These are phyloP conservation scores for Obelidium mucronatum DNA, from an alignment of 192 early-diverging fungal species.

Conservation along the genomic window DNA sequence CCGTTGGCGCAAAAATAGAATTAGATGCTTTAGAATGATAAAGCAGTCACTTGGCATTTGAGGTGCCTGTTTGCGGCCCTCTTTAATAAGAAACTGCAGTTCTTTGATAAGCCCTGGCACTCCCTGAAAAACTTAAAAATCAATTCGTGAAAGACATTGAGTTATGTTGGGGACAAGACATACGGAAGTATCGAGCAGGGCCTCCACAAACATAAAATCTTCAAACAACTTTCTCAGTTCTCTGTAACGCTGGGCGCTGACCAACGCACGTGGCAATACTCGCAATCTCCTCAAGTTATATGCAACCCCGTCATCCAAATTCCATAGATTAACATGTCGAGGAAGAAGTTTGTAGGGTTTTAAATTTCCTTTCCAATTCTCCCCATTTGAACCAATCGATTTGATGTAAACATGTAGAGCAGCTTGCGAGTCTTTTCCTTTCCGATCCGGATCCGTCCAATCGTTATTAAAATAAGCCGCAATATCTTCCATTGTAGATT, in stretches of 20 bases:
- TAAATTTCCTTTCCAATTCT: slow-evolving; percentile 34
- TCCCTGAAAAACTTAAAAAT: slow-evolving; percentile 18
- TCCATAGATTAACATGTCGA: slow-evolving; percentile 10
- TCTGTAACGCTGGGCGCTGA: slow-evolving; percentile 29
- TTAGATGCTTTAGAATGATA: slow-evolving; percentile 17
- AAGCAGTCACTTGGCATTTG: slow-evolving; percentile 28
- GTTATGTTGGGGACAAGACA: background rate
- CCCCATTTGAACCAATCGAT: slow-evolving; percentile 20
- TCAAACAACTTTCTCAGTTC: slow-evolving; percentile 28
- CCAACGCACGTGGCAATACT: slow-evolving; percentile 25
- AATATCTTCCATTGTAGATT: slow-evolving; percentile 31
- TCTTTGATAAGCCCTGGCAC: slow-evolving; percentile 24
- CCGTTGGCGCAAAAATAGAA: slow-evolving; percentile 33
- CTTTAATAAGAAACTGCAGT: slow-evolving; percentile 15
- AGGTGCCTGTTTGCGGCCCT: slow-evolving; percentile 23
- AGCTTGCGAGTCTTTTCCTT: background rate
- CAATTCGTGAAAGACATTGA: background rate
- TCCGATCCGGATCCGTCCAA: slow-evolving; percentile 20
- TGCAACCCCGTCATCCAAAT: slow-evolving; percentile 3
- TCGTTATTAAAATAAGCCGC: slow-evolving; percentile 27
- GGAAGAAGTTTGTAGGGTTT: slow-evolving; percentile 25
- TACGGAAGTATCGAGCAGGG: slow-evolving; percentile 20
- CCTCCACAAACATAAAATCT: slow-evolving; percentile 40
- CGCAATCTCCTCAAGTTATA: slow-evolving; percentile 31
- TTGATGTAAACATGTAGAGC: slow-evolving; percentile 19